Evolutionary conservation across 1,284 basidiomycete species (phyloP), one percentile per base, ranked within the genome.

Genomic region (Malassezia brasiliensis): DNA sequence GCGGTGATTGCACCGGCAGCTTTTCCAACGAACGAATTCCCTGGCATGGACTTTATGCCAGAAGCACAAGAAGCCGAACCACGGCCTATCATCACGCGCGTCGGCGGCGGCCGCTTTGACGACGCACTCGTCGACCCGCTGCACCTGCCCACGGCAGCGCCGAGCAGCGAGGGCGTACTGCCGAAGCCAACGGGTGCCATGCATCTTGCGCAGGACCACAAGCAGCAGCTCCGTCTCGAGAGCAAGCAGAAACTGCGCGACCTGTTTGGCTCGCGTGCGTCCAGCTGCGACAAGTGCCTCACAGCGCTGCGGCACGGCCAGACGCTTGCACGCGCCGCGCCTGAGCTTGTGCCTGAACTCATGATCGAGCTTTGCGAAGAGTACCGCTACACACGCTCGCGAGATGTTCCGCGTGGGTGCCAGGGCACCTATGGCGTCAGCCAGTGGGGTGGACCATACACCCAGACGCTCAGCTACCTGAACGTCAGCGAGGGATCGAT

Each of bases 81-180:
- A 14, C 61, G 62, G 15, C 67, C 69, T 2, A 59, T 63, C 9
- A 61, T 72, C 34, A 65, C 68, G 17, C 61, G 67, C n/a, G 62
- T 66, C 14, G 38, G 37, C 34, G 61, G 64, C 47, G 51, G 61
- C 44, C 68, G 61, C 14, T 72, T 53, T 50, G 35, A 60, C 11
- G 79, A 82, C 61, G 77, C 84, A 59, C 82, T 82, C 0, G 71
- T 68, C 17, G 84, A 86, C 67, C 83, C 83, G 0, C 82, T 83
- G 57, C 80, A 80, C 14, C 78, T 87, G 32, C 85, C 85, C 5
- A 79, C 79, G 1, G 77, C 73, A 79, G 81, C 11, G 75, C 79
- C 42, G 0, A 14, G 58, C 2, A 50, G 50, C 17, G 66, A 69
- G 20, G 67, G 61, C 14, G 67, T 70, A 14, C 66, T 52, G 28